Evolutionary conservation across 2,329 filamentous ascomycete species (phyloP).

Genomic region (Gliomastix tumulicola): DNA sequence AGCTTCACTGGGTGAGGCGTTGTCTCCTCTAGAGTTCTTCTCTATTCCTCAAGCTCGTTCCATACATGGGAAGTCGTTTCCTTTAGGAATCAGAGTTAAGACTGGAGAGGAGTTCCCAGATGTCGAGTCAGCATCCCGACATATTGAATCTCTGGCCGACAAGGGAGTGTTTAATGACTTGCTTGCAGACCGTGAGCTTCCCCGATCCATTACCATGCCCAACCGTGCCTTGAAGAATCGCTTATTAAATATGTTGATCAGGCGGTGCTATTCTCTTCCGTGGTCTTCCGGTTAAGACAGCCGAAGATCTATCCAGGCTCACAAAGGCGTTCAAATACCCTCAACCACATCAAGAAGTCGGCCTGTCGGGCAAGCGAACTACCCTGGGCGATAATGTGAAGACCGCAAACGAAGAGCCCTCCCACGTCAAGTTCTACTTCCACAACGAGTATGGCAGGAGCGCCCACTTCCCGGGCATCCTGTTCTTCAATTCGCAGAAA

Average conservation of each 20-base stretch:
- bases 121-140: neutral
- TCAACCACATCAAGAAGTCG: neutral
- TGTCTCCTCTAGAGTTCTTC: neutral
- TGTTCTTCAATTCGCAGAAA: constrained; percentile 1
- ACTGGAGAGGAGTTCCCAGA: neutral
- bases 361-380: neutral
- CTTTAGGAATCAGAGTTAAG: neutral
- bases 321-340: neutral
- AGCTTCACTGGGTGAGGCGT: no score
- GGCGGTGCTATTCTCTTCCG: constrained; percentile 1
- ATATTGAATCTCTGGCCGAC: neutral
- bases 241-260: no score
- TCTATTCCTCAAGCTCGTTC: neutral
- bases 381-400: neutral
- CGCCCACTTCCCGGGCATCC: neutral
- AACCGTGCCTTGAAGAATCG: no score
- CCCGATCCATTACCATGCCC: no score
- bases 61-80: neutral
- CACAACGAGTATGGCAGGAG: constrained; percentile 1
- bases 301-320: neutral
- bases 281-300: neutral
- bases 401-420: neutral
- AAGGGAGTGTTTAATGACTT: neutral
- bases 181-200: neutral
- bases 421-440: constrained; percentile 1